A percentile compares a stretch with the other conserved stretches of the same genome.
These are phyloP conservation scores for Dichomitus squalens DNA, from an alignment of 1,284 basidiomycete genomes.

Conservation along the genomic window DNA sequence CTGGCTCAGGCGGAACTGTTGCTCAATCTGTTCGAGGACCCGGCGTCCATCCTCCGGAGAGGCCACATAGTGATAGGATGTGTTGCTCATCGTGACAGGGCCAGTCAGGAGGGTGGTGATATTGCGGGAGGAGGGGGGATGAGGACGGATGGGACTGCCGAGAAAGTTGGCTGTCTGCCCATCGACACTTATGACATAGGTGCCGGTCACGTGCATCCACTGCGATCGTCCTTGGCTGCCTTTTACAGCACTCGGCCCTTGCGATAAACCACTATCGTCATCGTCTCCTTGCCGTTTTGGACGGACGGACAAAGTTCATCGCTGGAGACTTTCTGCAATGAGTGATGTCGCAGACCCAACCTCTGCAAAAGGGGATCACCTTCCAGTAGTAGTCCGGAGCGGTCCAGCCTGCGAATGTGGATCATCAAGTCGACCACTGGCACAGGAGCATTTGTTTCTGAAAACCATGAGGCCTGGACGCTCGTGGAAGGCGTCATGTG, in stretches of 20 bases:
- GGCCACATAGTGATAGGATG: constrained; percentile 24
- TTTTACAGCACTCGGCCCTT: constrained; percentile 12
- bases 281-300: too few relatives aligned
- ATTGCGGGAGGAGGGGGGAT: constrained; percentile 1
- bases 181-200: constrained; percentile 26
- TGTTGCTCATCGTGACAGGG: constrained; percentile 26
- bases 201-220: constrained; percentile 15
- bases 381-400: too few relatives aligned
- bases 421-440: too few relatives aligned
- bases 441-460: too few relatives aligned
- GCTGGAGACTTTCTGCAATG: too few relatives aligned
- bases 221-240: constrained; percentile 19
- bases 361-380: too few relatives aligned
- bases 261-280: constrained; percentile 2
- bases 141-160: constrained; percentile 15
- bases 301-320: too few relatives aligned
- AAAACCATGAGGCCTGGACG: too few relatives aligned
- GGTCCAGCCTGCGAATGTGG: too few relatives aligned
- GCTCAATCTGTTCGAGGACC: constrained; percentile 54
- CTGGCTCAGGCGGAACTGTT: constrained; percentile 69
- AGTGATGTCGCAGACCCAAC: too few relatives aligned
- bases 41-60: constrained; percentile 21
- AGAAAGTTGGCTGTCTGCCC: constrained; percentile 19
- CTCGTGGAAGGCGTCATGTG: too few relatives aligned
- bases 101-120: not conserved